Conservation (phyloP, 495 filamentous ascomycete genomes). For the Penicillium soppii region DNA sequence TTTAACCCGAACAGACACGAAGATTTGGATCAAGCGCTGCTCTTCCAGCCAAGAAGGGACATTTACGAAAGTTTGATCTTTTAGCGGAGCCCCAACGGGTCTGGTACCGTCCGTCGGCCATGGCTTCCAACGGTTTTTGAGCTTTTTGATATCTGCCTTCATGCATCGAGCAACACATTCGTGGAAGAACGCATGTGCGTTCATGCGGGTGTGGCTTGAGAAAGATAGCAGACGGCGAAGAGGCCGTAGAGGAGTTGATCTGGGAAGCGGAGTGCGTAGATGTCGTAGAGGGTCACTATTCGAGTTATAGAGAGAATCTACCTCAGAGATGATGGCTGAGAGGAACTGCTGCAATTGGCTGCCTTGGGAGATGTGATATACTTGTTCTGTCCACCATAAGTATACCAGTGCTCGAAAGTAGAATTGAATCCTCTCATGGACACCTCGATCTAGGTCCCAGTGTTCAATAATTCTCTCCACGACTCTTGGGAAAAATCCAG, state of each 20-base stretch:
- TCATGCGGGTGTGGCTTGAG: neutral
- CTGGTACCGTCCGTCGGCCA: neutral
- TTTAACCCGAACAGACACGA: neutral
- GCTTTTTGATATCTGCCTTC: neutral
- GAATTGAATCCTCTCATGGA: neutral
- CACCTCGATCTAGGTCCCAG: too few species aligned
- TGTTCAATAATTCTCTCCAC: neutral
- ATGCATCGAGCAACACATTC: neutral
- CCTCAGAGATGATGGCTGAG: too few species aligned
- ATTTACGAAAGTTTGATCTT: neutral
- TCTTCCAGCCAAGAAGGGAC: neutral
- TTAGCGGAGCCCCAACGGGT: neutral
- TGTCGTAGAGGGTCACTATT: too few species aligned
- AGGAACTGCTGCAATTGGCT: too few species aligned
- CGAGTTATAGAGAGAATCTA: too few species aligned
- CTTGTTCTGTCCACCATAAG: neutral
- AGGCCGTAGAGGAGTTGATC: neutral
- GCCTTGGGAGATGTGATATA: too few species aligned
- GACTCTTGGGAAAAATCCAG: neutral
- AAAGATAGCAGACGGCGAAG: neutral
- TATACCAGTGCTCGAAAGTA: neutral
- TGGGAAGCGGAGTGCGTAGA: neutral
- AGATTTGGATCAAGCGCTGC: neutral
- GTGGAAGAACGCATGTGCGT: slow-evolving; percentile 1
- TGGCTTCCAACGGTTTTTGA: neutral